phyloP scores from a whole-genome alignment of 1,284 basidiomycete genomes.

The Boletus sp. region DNA sequence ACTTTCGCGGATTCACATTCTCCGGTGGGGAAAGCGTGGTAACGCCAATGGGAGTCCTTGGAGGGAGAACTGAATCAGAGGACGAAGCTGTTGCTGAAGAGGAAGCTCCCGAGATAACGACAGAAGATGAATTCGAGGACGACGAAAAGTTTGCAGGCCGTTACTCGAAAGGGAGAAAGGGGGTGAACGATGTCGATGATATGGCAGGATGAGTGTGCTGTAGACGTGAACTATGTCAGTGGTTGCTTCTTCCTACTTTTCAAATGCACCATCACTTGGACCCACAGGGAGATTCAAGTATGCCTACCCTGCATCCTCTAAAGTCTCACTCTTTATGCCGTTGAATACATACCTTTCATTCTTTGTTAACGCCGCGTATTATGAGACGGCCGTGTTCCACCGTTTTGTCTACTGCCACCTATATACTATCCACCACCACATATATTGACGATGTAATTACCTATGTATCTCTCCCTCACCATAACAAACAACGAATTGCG shows the following conservation, averaged over 20 bases:
- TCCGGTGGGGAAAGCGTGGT: conserved; percentile 74
- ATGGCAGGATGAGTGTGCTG: conserved; percentile 30
- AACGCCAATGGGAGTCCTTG: conserved; percentile 37
- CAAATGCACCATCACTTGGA: conserved; percentile 14
- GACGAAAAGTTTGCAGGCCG: conserved; percentile 54
- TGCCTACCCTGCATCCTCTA: conserved; percentile 8
- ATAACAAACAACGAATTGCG: not conserved
- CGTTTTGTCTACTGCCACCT: conserved; percentile 12
- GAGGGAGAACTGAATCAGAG: conserved; percentile 39
- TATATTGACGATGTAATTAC: conserved; percentile 29
- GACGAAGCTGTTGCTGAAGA: conserved; percentile 44
- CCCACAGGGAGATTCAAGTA: conserved; percentile 17
- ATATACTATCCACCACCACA: conserved; percentile 26
- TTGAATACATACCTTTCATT: conserved; percentile 6
- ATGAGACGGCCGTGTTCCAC: conserved; percentile 7
- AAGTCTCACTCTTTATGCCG: conserved; percentile 1
- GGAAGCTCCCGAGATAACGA: conserved; percentile 46
- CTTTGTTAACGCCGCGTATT: conserved; percentile 11
- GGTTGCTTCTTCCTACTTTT: conserved; percentile 9
- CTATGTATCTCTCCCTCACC: conserved; percentile 7
- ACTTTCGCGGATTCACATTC: conserved; percentile 90
- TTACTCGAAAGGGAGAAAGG: conserved; percentile 54
- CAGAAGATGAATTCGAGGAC: conserved; percentile 67
- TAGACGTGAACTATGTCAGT: conserved; percentile 12
- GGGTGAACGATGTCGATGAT: conserved; percentile 43